Evolutionary conservation across 2,329 filamentous ascomycete genomes (phyloP).

Genomic region (Verticillium nonalfalfae): DNA sequence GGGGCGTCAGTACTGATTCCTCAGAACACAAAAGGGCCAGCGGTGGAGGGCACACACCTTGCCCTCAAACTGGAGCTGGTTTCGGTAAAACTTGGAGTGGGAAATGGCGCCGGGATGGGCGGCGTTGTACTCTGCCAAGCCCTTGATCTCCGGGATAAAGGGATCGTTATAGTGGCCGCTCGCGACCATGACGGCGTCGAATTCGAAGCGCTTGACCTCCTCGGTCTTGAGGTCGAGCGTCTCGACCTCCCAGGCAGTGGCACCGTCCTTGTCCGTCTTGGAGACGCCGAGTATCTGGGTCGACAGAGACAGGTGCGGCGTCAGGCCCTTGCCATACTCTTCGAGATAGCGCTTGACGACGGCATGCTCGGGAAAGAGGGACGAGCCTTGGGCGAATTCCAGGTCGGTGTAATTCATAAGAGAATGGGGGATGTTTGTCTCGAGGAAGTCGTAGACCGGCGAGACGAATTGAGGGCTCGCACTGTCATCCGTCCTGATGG

Average conservation of each 20-base stretch:
- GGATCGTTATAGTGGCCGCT: conserved; percentile 59
- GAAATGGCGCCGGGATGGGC: conserved; percentile 42
- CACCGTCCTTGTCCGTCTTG: conserved; percentile 15
- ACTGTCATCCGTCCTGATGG: conserved; percentile 18
- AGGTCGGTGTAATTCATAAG: conserved; percentile 66
- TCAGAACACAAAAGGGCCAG: not conserved
- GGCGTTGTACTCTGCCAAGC: conserved; percentile 45
- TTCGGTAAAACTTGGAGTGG: conserved; percentile 65
- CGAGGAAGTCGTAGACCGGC: conserved; percentile 63
- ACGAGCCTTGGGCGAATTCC: conserved; percentile 47
- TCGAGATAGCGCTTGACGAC: conserved; percentile 61
- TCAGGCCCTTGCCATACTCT: conserved; percentile 54
- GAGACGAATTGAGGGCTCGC: conserved; percentile 51
- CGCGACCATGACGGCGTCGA: conserved; percentile 57
- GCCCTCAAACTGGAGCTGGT: conserved; percentile 21
- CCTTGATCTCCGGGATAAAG: conserved; percentile 49
- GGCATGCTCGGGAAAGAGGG: conserved; percentile 61
- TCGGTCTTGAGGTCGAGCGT: conserved; percentile 20
- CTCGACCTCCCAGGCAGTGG: conserved; percentile 42
- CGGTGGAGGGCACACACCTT: conserved; percentile 16
- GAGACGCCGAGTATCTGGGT: conserved; percentile 50
- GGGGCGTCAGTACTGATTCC: conserved; percentile 10
- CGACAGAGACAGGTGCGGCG: conserved; percentile 50
- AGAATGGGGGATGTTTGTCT: conserved; percentile 69
- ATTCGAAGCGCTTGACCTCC: conserved; percentile 24